phyloP scores from a whole-genome alignment of 1,284 basidiomycete species.

The Sanguinoderma infundibulare region DNA sequence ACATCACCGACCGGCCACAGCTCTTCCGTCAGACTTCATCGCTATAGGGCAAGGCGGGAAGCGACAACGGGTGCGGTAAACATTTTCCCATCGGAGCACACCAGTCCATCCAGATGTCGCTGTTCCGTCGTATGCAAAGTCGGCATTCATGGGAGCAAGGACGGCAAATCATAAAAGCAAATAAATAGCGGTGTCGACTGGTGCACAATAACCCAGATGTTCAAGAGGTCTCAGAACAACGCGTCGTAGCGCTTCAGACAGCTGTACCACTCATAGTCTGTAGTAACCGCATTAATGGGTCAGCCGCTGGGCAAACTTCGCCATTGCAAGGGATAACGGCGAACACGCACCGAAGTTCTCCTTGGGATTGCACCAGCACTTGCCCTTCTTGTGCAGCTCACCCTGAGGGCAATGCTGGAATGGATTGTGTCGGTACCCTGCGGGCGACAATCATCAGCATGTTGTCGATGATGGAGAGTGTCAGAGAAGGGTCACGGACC shows the following conservation, averaged over 20 bases:
- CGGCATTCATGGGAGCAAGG: not conserved
- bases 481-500: slow-evolving; percentile 31
- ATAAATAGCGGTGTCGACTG: slow-evolving; percentile 16
- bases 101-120: not conserved
- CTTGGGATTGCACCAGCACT: slow-evolving; percentile 48
- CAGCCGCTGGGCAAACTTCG: not conserved
- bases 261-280: slow-evolving; percentile 83
- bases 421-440: slow-evolving; percentile 52
- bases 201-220: slow-evolving; percentile 6
- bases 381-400: slow-evolving; percentile 45
- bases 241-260: slow-evolving; percentile 74
- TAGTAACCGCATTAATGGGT: slow-evolving; percentile 8
- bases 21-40: not conserved
- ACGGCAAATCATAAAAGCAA: not conserved
- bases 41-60: not conserved
- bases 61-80: not conserved
- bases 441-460: not conserved
- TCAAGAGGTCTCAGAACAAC: slow-evolving; percentile 45
- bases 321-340: slow-evolving; percentile 20
- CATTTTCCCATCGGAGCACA: not conserved
- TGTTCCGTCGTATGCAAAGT: not conserved
- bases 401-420: slow-evolving; percentile 58
- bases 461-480: too few species aligned
- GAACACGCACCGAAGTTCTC: slow-evolving; percentile 45
- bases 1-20: slow-evolving; percentile 1